These are phyloP conservation scores for Mucor velutinosus DNA, from an alignment of 371 early-diverging fungal species.

Conservation along the genomic window DNA sequence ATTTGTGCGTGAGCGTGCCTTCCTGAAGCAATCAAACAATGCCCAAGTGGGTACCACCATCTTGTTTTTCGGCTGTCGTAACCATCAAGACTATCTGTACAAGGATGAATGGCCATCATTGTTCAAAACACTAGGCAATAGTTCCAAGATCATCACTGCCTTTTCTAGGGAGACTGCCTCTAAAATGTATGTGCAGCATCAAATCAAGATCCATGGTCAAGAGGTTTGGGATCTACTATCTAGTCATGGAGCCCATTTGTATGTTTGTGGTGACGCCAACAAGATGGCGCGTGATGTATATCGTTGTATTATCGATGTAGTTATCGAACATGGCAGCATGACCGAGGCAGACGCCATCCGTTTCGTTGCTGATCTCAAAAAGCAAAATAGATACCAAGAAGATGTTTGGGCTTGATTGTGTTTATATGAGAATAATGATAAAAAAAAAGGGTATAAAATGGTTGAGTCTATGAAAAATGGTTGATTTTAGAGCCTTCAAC, in stretches of 20 bases:
- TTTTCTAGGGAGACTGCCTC: conserved; percentile 80
- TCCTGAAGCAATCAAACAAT: conserved; percentile 54
- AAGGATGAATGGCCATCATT: conserved; percentile 78
- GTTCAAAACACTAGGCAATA: conserved; percentile 58
- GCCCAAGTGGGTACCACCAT: conserved; percentile 81
- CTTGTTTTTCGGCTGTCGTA: conserved; percentile 91
- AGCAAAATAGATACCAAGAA: conserved; percentile 86
- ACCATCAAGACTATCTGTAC: conserved; percentile 85
- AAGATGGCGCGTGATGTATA: conserved; percentile 95
- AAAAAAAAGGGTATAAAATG: background rate
- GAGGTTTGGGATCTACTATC: conserved; percentile 78
- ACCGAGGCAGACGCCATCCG: conserved; percentile 68
- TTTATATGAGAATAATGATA: background rate
- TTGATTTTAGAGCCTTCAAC: conserved; percentile 9
- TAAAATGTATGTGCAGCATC: conserved; percentile 91
- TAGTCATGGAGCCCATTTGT: conserved; percentile 71
- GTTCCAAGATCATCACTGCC: conserved; percentile 76
- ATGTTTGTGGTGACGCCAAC: conserved; percentile 96
- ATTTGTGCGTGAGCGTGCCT: conserved; percentile 89
- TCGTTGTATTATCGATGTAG: conserved; percentile 68
- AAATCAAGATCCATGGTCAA: conserved; percentile 62
- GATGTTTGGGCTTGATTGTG: conserved; percentile 87
- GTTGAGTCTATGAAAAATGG: background rate
- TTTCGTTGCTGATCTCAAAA: conserved; percentile 83
- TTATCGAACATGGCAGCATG: conserved; percentile 67